Evolutionary conservation across 1,139 yeast species (phyloP).

Genomic region (Saccharomycopsis phalli): DNA sequence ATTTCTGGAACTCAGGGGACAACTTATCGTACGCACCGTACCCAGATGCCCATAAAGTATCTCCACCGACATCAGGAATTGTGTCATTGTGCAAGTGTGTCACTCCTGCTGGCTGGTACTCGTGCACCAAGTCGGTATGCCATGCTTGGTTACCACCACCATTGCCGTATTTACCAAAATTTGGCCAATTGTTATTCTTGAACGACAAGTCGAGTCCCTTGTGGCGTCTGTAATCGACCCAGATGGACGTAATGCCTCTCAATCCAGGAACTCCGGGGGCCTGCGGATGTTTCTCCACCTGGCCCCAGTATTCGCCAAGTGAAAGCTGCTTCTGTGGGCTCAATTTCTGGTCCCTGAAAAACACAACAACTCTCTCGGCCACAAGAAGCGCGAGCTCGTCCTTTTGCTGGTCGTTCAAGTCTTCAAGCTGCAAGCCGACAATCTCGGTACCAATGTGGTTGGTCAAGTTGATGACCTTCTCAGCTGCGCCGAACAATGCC

Average conservation of each 20-base stretch:
- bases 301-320: constrained; percentile 38
- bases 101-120: constrained; percentile 39
- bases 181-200: constrained; percentile 12
- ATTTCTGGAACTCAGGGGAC: constrained; percentile 39
- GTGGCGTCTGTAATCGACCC: constrained; percentile 27
- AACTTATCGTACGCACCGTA: constrained; percentile 44
- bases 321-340: constrained; percentile 38
- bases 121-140: constrained; percentile 44
- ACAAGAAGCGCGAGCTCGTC: constrained; percentile 45
- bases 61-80: constrained; percentile 41
- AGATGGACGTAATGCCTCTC: constrained; percentile 43
- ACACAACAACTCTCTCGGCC: constrained; percentile 44
- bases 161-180: constrained; percentile 9
- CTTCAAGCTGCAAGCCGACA: constrained; percentile 43
- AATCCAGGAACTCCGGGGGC: constrained; percentile 35
- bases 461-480: constrained; percentile 38
- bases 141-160: constrained; percentile 28
- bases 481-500: constrained; percentile 44
- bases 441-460: constrained; percentile 49
- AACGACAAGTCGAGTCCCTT: constrained; percentile 12
- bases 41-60: constrained; percentile 43
- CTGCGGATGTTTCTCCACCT: constrained; percentile 41
- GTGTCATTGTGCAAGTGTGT: constrained; percentile 41
- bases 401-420: constrained; percentile 40
- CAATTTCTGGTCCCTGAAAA: constrained; percentile 40